Conservation (phyloP, 2,329 filamentous ascomycete genomes). For the Dendryphion nanum region DNA sequence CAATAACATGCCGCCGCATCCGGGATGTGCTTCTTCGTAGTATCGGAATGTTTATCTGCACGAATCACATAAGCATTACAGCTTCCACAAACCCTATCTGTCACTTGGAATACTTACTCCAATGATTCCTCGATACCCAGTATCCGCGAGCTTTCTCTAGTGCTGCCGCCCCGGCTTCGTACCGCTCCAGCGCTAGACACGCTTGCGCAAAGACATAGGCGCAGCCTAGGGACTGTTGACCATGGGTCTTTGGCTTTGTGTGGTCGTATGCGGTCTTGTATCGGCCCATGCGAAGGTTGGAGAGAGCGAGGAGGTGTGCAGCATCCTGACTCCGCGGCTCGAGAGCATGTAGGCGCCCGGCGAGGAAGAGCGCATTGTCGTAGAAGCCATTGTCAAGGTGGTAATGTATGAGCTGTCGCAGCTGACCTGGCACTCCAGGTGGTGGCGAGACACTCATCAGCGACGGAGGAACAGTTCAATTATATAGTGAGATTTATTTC, state of each 20-base stretch:
- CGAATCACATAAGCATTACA: conserved; percentile 10
- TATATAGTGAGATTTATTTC: conserved; percentile 9
- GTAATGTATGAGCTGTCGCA: conserved; percentile 67
- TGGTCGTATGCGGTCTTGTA: conserved; percentile 82
- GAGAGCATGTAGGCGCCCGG: conserved; percentile 79
- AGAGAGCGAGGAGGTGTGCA: conserved; percentile 78
- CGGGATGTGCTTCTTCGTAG: conserved; percentile 69
- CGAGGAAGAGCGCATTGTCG: conserved; percentile 90
- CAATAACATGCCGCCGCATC: conserved; percentile 83
- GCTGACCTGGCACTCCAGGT: conserved; percentile 57
- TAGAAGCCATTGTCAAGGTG: conserved; percentile 85
- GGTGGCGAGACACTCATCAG: conserved; percentile 42
- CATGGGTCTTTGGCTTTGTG: conserved; percentile 68
- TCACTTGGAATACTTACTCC: conserved; percentile 60
- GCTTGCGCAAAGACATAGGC: conserved; percentile 89
- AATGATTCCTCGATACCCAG: conserved; percentile 73
- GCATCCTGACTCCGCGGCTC: conserved; percentile 80
- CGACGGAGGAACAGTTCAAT: background rate
- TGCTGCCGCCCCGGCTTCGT: conserved; percentile 77
- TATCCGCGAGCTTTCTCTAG: conserved; percentile 77
- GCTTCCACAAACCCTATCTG: background rate
- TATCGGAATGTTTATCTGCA: conserved; percentile 70
- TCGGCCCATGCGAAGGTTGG: conserved; percentile 79
- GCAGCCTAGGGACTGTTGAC: conserved; percentile 78
- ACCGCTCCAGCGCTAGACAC: conserved; percentile 74